Evolutionary conservation across 2,329 filamentous ascomycete genomes (phyloP), one percentile per base, ranked within the genome.

Genomic region (Phoma sp.): DNA sequence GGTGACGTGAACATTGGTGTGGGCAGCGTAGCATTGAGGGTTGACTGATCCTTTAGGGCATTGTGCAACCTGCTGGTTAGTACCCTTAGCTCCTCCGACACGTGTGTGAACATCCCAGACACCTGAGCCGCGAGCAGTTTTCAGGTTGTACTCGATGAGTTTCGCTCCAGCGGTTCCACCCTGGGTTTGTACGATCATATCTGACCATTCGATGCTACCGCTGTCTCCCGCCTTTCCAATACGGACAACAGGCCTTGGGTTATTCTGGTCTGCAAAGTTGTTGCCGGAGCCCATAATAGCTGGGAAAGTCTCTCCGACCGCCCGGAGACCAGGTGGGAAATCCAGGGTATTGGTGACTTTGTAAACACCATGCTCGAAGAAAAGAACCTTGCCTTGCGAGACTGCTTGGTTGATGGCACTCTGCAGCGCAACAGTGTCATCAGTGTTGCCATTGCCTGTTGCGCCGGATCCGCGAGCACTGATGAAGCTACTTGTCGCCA

Each of bases 31-130:
- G 75, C 93, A 97, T 32, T 83, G 77, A 0, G 82, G 66, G 58
- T 89, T 86, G 4, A 59, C 57, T n/a, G 75, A 71, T 33, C 85
- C 87, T 79, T 92, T 93, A 64, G 83, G 77, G 78, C 93, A 98
- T 46, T 83, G 86, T 65, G 89, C 82, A 23, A 88, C 88, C 75
- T 95, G 90, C 3, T 96, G 82, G 57, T 88, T 75, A 7, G 91
- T 93, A 47, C 92, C 91, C 6, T 89, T 86, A 38, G 88, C 85
- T 33, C 92, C 92, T 61, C 91, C 91, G 64, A 96, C 83, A 59
- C 92, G 89, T 74, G 91, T 88, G 78, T 96, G 92, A 3, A 93
- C 88, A 68, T 96, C 92, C 89, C 91, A 96, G 75, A 96, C 83
- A 44, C 85, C 91, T 10, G 86, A 86, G 1, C 71, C 72, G 11